phyloP scores from a whole-genome alignment of 2,329 filamentous ascomycete species.

The Cladosporium sp. region DNA sequence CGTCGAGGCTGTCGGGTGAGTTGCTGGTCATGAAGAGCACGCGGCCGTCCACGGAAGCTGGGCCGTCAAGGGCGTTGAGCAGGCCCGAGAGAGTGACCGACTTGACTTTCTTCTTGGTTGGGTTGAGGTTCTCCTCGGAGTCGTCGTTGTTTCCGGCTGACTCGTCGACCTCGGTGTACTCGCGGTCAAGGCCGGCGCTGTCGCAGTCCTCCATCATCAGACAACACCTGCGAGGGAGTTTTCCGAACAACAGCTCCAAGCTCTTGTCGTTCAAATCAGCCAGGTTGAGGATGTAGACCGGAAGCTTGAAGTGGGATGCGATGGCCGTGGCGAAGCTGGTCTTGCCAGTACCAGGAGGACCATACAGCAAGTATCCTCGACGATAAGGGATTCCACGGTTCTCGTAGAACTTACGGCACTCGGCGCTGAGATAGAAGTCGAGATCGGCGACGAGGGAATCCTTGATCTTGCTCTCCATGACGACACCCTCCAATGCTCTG shows the following conservation, averaged over 20 bases:
- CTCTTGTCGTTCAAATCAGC: slow-evolving; percentile 55
- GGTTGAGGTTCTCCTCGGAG: not conserved
- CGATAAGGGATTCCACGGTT: not conserved
- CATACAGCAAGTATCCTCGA: slow-evolving; percentile 87
- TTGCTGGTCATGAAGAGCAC: slow-evolving; percentile 79
- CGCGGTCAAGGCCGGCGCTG: slow-evolving; percentile 27
- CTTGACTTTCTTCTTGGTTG: not conserved
- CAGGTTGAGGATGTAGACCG: not conserved
- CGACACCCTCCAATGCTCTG: slow-evolving; percentile 67
- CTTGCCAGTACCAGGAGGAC: slow-evolving; percentile 92
- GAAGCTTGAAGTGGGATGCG: slow-evolving; percentile 41
- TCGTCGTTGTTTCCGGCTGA: slow-evolving; percentile 30
- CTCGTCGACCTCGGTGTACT: slow-evolving; percentile 12
- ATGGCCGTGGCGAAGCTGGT: slow-evolving; percentile 98
- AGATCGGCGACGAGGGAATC: slow-evolving; percentile 63
- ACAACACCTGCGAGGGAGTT: not conserved
- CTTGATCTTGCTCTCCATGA: slow-evolving; percentile 64
- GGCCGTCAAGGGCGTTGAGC: slow-evolving; percentile 76
- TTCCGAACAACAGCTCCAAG: not conserved
- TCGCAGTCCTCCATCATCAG: slow-evolving; percentile 42
- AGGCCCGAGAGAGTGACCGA: slow-evolving; percentile 58
- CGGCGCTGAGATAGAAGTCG: slow-evolving; percentile 68
- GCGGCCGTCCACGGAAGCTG: slow-evolving; percentile 69
- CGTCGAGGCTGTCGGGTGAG: slow-evolving; percentile 64
- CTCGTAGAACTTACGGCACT: slow-evolving; percentile 56